Evolutionary conservation across 2,329 filamentous ascomycete genomes (phyloP).

Genomic region (Epichloe gansuensis): DNA sequence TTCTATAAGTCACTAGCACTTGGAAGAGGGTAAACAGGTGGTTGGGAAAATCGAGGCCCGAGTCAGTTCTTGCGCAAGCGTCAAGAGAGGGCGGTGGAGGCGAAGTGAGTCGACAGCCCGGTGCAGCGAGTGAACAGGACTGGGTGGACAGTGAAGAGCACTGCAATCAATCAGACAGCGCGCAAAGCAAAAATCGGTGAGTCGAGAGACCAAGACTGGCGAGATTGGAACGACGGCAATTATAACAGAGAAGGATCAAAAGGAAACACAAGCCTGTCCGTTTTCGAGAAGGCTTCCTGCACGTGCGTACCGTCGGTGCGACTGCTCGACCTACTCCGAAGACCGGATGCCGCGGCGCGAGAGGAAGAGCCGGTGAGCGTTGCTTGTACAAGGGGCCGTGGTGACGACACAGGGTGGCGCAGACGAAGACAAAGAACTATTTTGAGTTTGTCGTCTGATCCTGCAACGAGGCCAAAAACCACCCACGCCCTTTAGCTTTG

Average conservation of each 20-base stretch:
- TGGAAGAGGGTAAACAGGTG: neutral
- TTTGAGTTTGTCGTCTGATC: neutral
- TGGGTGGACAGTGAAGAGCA: neutral
- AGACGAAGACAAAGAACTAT: neutral
- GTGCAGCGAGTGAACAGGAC: neutral
- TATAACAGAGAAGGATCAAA: neutral
- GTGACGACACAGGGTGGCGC: neutral
- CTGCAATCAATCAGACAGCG: neutral
- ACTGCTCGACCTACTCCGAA: neutral
- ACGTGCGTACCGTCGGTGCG: slow-evolving; percentile 4
- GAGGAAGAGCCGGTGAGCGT: neutral
- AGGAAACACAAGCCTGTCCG: neutral
- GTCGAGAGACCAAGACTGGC: neutral
- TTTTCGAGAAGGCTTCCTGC: neutral
- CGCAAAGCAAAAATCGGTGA: neutral
- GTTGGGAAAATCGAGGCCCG: neutral
- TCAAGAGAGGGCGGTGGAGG: neutral
- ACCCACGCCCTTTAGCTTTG: neutral
- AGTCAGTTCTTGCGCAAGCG: neutral
- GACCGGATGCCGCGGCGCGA: slow-evolving; percentile 1
- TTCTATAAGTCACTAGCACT: neutral
- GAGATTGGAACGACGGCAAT: neutral
- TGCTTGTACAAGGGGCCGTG: neutral
- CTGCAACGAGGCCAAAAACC: neutral
- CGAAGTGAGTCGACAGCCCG: neutral